Evolutionary conservation across 2,329 filamentous ascomycete genomes (phyloP).

Genomic region (Aspergillus brunneoviolaceus): DNA sequence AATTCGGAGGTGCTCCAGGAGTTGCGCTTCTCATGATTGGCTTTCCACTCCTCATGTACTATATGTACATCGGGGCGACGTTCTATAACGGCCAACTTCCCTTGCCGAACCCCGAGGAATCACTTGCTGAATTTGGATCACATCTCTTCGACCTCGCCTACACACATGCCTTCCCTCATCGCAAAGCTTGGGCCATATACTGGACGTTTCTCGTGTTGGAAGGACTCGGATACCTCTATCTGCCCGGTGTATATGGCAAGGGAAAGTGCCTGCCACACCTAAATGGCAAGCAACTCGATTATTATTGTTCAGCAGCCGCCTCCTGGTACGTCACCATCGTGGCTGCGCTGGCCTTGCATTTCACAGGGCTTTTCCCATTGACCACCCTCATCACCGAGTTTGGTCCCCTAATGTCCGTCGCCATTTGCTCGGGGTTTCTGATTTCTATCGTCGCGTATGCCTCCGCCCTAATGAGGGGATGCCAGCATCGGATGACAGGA

Average conservation of each 20-base stretch:
- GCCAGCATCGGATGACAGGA: conserved; percentile 87
- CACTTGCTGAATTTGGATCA: conserved; percentile 64
- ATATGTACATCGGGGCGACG: conserved; percentile 95
- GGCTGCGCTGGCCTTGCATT: conserved; percentile 68
- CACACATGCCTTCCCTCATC: conserved; percentile 76
- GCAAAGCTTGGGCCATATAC: conserved; percentile 86
- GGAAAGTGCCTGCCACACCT: conserved; percentile 84
- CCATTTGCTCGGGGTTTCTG: conserved; percentile 83
- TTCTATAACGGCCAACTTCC: conserved; percentile 87
- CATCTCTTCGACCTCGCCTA: conserved; percentile 72
- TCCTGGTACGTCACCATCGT: conserved; percentile 84
- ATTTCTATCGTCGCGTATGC: conserved; percentile 80
- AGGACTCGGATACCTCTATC: conserved; percentile 73
- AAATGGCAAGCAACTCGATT: conserved; percentile 78
- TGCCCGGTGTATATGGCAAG: conserved; percentile 83
- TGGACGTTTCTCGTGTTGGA: conserved; percentile 89
- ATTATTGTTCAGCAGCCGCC: conserved; percentile 87
- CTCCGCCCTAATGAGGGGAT: conserved; percentile 77
- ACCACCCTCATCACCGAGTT: conserved; percentile 94
- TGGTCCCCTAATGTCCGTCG: conserved; percentile 85
- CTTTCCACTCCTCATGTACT: conserved; percentile 93
- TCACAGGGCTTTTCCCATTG: conserved; percentile 77
- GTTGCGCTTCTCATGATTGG: conserved; percentile 78
- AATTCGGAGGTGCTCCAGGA: conserved; percentile 84
- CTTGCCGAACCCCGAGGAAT: conserved; percentile 62